Percentiles rank a stretch among this genome's conserved stretches.
Evolutionary conservation across 192 early-diverging fungal species (phyloP).

Genomic region (Coemansia sp.): DNA sequence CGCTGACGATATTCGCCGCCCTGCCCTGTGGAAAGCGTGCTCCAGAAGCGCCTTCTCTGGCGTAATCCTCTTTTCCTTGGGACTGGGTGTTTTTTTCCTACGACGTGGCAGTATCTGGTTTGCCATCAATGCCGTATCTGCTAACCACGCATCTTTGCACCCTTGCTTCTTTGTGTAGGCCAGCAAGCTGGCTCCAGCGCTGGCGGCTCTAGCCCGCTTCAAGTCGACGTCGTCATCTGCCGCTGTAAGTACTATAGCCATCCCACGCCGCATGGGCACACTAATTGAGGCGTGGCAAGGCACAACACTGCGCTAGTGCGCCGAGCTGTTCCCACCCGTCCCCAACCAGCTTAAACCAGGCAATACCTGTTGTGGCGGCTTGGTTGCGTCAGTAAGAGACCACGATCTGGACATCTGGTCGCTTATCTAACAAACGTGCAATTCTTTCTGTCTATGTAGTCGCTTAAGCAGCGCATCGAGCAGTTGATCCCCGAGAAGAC

Average conservation of each 20-base stretch:
- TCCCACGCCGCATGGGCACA: not conserved
- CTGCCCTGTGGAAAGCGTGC: not conserved
- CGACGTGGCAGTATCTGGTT: slow-evolving; percentile 46
- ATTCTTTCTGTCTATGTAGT: slow-evolving; percentile 17
- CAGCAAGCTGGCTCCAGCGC: slow-evolving; percentile 34
- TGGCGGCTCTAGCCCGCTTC: slow-evolving; percentile 52
- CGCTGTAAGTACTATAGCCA: slow-evolving; percentile 54
- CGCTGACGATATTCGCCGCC: not conserved
- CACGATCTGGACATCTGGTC: not conserved
- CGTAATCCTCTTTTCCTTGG: not conserved
- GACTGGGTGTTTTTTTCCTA: not conserved
- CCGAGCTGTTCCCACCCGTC: not conserved
- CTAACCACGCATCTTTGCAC: not conserved
- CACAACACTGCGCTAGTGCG: not conserved
- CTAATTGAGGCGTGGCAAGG: not conserved
- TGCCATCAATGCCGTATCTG: not conserved
- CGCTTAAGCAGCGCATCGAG: slow-evolving; percentile 87
- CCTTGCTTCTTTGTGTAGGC: slow-evolving; percentile 22
- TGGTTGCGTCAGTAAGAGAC: not conserved
- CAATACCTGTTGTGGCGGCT: not conserved
- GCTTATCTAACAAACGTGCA: not conserved
- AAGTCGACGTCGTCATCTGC: slow-evolving; percentile 54
- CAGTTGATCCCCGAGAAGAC: slow-evolving; percentile 95
- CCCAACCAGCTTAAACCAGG: not conserved
- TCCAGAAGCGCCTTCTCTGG: not conserved